Evolutionary conservation across 306 rosid species (phyloP).

Genomic region (Sesbania bispinosa): DNA sequence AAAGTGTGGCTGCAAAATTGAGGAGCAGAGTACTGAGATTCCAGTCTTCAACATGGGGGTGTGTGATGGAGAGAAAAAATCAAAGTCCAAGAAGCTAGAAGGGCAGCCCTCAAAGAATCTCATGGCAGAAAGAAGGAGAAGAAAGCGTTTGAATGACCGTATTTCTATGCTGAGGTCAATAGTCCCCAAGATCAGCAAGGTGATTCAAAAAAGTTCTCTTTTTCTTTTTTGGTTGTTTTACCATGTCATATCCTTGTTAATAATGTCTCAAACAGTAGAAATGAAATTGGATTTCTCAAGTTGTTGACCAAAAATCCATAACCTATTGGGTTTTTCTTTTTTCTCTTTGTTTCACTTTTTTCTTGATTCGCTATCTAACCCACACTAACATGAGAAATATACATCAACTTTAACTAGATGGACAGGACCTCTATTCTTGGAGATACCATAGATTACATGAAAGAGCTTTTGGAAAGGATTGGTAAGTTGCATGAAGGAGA

Average conservation of each 20-base stretch:
- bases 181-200: too few relatives aligned
- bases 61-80: conserved; percentile 40
- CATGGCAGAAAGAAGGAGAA: too few relatives aligned
- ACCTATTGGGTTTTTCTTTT: not conserved
- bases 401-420: too few relatives aligned
- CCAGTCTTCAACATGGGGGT: conserved; percentile 45
- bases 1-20: conserved; percentile 49
- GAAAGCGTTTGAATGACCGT: too few relatives aligned
- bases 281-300: not conserved
- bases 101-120: too few relatives aligned
- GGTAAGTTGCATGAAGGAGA: conserved; percentile 65
- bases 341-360: not conserved
- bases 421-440: too few relatives aligned
- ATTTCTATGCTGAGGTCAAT: too few relatives aligned
- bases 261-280: not conserved
- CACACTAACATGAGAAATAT: conserved; percentile 16
- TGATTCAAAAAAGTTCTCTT: not conserved
- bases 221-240: not conserved
- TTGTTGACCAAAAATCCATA: not conserved
- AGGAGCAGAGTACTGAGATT: conserved; percentile 45
- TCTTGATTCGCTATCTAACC: not conserved
- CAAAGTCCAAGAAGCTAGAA: too few relatives aligned
- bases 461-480: too few relatives aligned
- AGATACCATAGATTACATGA: too few relatives aligned
- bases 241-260: not conserved